phyloP scores from a whole-genome alignment of 495 filamentous ascomycete genomes.

The Penicillium odoratum region DNA sequence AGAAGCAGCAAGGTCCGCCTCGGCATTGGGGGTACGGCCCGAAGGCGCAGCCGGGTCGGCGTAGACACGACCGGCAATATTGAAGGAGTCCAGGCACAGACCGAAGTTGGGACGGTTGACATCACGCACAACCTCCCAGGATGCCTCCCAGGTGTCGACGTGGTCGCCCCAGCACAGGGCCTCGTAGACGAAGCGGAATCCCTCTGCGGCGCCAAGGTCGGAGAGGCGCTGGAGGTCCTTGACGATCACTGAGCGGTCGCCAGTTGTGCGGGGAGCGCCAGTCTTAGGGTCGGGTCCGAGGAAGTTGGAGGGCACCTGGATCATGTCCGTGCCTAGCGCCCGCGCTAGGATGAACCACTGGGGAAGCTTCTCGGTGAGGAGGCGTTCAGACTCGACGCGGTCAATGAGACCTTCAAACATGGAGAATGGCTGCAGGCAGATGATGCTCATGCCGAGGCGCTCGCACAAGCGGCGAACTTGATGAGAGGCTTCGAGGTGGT shows the following conservation, averaged over 20 bases:
- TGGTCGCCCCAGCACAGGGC: conserved; percentile 73
- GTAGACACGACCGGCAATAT: conserved; percentile 73
- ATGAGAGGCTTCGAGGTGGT: conserved; percentile 59
- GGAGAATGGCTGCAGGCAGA: conserved; percentile 77
- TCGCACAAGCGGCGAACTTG: conserved; percentile 57
- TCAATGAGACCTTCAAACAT: conserved; percentile 77
- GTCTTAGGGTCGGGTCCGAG: conserved; percentile 51
- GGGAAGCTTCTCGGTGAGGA: conserved; percentile 59
- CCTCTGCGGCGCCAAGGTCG: conserved; percentile 55
- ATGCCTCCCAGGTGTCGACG: conserved; percentile 70
- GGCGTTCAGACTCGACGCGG: conserved; percentile 54
- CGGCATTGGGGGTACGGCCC: conserved; percentile 58
- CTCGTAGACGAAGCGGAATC: conserved; percentile 75
- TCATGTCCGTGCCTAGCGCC: conserved; percentile 65
- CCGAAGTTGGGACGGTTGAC: conserved; percentile 76
- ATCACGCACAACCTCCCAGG: conserved; percentile 64
- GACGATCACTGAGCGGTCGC: conserved; percentile 59
- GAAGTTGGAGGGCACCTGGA: conserved; percentile 75
- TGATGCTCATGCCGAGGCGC: conserved; percentile 56
- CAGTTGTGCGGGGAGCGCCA: conserved; percentile 41
- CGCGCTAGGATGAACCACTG: conserved; percentile 69
- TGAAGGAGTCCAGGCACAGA: conserved; percentile 78
- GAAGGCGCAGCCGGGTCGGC: conserved; percentile 61
- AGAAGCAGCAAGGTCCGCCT: conserved; percentile 55
- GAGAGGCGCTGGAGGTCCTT: conserved; percentile 64